Base-by-base conservation (phyloP, 1,284 basidiomycete species). In the Cutaneotrichosporon spelunceum region DNA sequence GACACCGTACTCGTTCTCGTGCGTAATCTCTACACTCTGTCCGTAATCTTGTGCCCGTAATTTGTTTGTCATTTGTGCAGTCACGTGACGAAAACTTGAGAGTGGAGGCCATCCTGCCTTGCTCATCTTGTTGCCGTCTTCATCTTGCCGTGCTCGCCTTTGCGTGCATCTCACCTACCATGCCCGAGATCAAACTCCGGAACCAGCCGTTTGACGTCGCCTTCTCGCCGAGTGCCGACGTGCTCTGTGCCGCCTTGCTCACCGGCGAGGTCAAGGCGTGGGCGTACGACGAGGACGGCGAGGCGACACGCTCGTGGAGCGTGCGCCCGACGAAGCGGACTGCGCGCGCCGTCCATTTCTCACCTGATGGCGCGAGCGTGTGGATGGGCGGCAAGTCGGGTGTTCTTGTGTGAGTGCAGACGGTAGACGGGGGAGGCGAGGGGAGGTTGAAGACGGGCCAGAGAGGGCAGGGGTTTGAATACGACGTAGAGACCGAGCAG, bases 351-450 rank as follows among this genome's bases (percentile, higher is more conserved):
- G 77, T 94, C 45, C 82, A 85, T 1, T 80, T 88, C 44, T 84
- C 84, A 74, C 81, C 80, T 24, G 86, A 87, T 71, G 91, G 91
- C 0, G 77, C 79, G 9, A 81, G 80, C 67, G 72, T 96, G 11
- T 93, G 86, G 78, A 84, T 86, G 27, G 90, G 87, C 2, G 90
- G 90, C n/a, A 97, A 96, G 76, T 87, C 86, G 44, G 92, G 88
- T 65, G 81, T 85, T 1, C 73, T 97, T 24, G 84, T 87, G 92
- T 93, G 71, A 69, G 89, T 84, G n/a, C 21, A 29, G 50, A 9
- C 27, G 10, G 23, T 13, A 39, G 36, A 47, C 2, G 24, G 5
- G 10, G 47, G 47, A n/a, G 24, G 6, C 24, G 26, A 26, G 21
- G 24, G 9, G 24, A 48, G 33, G 29, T 36, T 30, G 48, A 33